phyloP scores from a whole-genome alignment of 2,329 filamentous ascomycete genomes.

The Myotisia sp. region DNA sequence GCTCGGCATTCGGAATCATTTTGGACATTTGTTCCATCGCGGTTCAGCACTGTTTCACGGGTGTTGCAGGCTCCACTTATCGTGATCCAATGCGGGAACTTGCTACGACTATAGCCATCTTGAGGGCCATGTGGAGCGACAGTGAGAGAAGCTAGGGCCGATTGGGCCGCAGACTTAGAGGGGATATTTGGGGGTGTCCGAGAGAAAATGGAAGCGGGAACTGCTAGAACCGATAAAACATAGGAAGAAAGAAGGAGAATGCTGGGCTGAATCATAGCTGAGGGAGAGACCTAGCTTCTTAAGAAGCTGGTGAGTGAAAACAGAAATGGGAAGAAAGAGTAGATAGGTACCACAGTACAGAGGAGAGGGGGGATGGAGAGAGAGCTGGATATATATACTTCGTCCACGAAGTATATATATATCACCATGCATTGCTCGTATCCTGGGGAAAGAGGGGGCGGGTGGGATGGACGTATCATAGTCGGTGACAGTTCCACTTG shows the following conservation, averaged over 20 bases:
- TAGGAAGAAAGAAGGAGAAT: slow-evolving; percentile 11
- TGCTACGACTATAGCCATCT: slow-evolving; percentile 47
- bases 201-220: slow-evolving; percentile 18
- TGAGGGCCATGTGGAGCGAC: slow-evolving; percentile 43
- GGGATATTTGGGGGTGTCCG: slow-evolving; percentile 52
- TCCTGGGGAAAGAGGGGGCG: no score
- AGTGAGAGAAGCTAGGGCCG: slow-evolving; percentile 44
- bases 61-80: slow-evolving; percentile 56
- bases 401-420: no score
- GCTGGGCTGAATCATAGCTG: neutral
- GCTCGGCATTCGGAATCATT: slow-evolving; percentile 46
- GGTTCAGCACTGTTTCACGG: slow-evolving; percentile 55
- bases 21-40: slow-evolving; percentile 54
- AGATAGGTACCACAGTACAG: no score
- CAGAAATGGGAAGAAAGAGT: no score
- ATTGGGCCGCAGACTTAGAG: slow-evolving; percentile 40
- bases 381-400: no score
- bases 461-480: no score
- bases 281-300: neutral
- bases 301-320: no score
- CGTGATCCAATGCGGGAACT: slow-evolving; percentile 60
- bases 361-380: no score
- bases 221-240: slow-evolving; percentile 11
- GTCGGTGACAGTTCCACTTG: no score
- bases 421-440: no score